Evolutionary conservation across 257 asterid species (phyloP).

Genomic region (Salvia hispanica): DNA sequence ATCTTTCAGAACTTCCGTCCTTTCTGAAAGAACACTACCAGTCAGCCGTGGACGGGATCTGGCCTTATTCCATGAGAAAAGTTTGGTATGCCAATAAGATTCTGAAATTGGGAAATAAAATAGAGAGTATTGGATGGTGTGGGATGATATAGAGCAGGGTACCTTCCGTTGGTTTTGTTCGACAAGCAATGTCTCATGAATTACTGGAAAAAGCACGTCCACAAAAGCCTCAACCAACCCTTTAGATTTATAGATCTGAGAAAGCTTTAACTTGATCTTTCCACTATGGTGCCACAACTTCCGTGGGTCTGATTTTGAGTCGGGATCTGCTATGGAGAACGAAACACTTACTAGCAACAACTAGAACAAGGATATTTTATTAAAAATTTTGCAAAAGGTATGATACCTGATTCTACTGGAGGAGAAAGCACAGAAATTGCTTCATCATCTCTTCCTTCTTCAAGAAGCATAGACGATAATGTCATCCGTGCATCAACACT

Average conservation of each 20-base stretch:
- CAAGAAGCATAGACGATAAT: constrained; percentile 74
- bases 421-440: constrained; percentile 86
- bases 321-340: constrained; percentile 38
- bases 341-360: constrained; percentile 21
- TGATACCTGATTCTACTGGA: constrained; percentile 58
- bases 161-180: constrained; percentile 66
- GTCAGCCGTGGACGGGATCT: constrained; percentile 56
- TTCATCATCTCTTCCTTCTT: constrained; percentile 75
- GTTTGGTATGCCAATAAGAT: constrained; percentile 25
- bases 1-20: constrained; percentile 64
- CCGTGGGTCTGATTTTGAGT: constrained; percentile 34
- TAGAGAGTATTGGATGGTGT: not conserved
- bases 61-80: constrained; percentile 46
- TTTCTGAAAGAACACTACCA: constrained; percentile 62
- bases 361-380: constrained; percentile 18
- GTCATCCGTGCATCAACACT: constrained; percentile 70
- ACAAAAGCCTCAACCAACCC: constrained; percentile 66
- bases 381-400: constrained; percentile 15
- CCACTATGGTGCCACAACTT: constrained; percentile 77
- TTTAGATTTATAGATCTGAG: constrained; percentile 69
- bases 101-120: constrained; percentile 5
- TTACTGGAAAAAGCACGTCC: constrained; percentile 65
- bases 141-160: constrained; percentile 12
- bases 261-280: constrained; percentile 77
- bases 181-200: constrained; percentile 66